These are phyloP conservation scores for Talaromyces ruber DNA, from an alignment of 495 filamentous ascomycete species.

Conservation along the genomic window DNA sequence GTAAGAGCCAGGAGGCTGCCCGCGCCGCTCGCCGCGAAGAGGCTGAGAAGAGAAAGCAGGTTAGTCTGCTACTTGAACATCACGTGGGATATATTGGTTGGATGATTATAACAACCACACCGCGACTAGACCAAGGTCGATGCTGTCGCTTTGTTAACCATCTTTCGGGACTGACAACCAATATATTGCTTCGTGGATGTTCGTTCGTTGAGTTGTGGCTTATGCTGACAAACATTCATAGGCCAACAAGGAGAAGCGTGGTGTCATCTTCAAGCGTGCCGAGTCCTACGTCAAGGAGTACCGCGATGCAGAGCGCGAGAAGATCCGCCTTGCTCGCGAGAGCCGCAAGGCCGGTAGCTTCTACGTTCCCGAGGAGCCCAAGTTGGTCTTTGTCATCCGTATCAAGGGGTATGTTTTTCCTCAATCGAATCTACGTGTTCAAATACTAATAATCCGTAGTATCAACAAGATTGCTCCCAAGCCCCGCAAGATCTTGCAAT, in stretches of 20 bases:
- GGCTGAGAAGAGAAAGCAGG: conserved; percentile 79
- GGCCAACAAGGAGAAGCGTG: conserved; percentile 96
- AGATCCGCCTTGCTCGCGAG: conserved; percentile 81
- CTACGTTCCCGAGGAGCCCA: conserved; percentile 89
- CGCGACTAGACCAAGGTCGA: conserved; percentile 91
- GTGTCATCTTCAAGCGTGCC: conserved; percentile 98
- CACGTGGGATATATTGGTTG: conserved; percentile 29
- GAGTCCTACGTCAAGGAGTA: conserved; percentile 99
- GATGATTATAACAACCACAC: conserved; percentile 72
- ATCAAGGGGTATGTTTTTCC: conserved; percentile 74
- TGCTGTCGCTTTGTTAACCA: conserved; percentile 97
- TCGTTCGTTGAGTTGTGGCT: conserved; percentile 11
- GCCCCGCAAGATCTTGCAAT: conserved; percentile 99
- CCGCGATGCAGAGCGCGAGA: conserved; percentile 95
- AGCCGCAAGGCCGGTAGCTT: conserved; percentile 88
- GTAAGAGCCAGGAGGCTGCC: conserved; percentile 98
- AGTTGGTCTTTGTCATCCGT: conserved; percentile 96
- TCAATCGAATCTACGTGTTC: neutral
- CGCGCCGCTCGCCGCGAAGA: conserved; percentile 77
- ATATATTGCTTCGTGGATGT: conserved; percentile 15
- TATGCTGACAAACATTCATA: conserved; percentile 40
- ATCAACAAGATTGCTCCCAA: conserved; percentile 99
- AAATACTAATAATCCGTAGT: conserved; percentile 37
- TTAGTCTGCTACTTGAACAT: conserved; percentile 41
- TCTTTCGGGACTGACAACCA: conserved; percentile 98